phyloP scores from a whole-genome alignment of 345 rosid genomes.

The Populus deltoides region DNA sequence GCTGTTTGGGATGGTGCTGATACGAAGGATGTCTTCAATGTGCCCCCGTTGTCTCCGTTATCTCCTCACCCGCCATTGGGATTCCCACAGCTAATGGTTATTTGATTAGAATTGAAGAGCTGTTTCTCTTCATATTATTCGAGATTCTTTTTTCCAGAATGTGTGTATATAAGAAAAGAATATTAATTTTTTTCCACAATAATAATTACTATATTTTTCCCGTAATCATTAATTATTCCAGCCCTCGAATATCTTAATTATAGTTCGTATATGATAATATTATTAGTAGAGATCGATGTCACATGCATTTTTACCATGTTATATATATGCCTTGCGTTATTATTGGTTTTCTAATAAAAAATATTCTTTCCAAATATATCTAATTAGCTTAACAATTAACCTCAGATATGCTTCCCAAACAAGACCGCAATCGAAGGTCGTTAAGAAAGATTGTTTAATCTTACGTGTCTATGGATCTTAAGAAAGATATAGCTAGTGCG shows the following conservation, averaged over 20 bases:
- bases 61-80: constrained; percentile 19
- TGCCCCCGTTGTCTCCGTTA: constrained; percentile 24
- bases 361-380: too few relatives aligned
- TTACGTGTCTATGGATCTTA: background rate
- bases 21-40: constrained; percentile 1
- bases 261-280: too few relatives aligned
- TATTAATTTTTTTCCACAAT: too few relatives aligned
- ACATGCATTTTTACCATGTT: too few relatives aligned
- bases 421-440: background rate
- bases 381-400: too few relatives aligned
- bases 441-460: background rate
- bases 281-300: too few relatives aligned
- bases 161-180: background rate
- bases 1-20: constrained; percentile 32
- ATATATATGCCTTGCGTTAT: too few relatives aligned
- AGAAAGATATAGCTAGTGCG: background rate
- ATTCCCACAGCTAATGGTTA: constrained; percentile 17
- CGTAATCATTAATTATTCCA: too few relatives aligned
- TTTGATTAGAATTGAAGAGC: background rate
- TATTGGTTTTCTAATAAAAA: too few relatives aligned
- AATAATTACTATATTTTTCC: too few relatives aligned
- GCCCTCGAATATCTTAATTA: too few relatives aligned
- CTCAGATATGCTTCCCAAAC: background rate
- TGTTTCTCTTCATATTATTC: background rate
- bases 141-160: background rate